Evolutionary conservation across 23 red algal genomes (phyloP), one percentile per base, ranked within the genome.

Genomic region (Gracilariopsis chorda): DNA sequence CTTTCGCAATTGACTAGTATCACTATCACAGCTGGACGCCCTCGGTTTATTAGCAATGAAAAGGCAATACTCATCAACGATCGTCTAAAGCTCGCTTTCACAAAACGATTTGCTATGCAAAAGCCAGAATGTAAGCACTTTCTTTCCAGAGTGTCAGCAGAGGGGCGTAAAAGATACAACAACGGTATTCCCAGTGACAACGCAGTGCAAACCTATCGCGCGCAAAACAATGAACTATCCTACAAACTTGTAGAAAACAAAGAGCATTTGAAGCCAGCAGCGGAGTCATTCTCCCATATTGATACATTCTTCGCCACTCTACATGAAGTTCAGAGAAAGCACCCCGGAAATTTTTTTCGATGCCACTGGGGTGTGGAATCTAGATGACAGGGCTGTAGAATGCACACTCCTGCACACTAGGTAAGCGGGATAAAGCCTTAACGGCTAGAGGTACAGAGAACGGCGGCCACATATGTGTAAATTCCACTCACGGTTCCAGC

Each of bases 191-290:
- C 71, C 11, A 51, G 43, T 28, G 37, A 47, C 30, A 43, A 77
- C 21, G 10, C 24, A 13, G 51, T 43, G 36, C n/a, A 34, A 23
- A 82, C 46, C 16, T 82, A 82, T 60, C 46, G 77, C 55, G 51
- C 47, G 16, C 0, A 82, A n/a, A n/a, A 60, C 0, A 56, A 19
- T 0, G 49, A 82, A 0, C 55, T 82, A 82, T 9, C 77, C 21
- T 82, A 82, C 48, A 82, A 58, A 29, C 17, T 19, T 58, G 52
- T 82, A 27, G 77, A 82, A 60, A 82, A 82, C 51, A 82, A 82
- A 59, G 47, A 82, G 4, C 25, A 56, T 28, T 16, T 51, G 28
- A 63, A 82, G 52, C 77, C 59, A 14, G 48, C 77, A 55, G 77
- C 77, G 12, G 77, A 82, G 53, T 32, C 9, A 4, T 82, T 35